These are phyloP conservation scores for Epichloe aotearoae DNA, from an alignment of 2,329 filamentous ascomycete species.

Conservation along the genomic window DNA sequence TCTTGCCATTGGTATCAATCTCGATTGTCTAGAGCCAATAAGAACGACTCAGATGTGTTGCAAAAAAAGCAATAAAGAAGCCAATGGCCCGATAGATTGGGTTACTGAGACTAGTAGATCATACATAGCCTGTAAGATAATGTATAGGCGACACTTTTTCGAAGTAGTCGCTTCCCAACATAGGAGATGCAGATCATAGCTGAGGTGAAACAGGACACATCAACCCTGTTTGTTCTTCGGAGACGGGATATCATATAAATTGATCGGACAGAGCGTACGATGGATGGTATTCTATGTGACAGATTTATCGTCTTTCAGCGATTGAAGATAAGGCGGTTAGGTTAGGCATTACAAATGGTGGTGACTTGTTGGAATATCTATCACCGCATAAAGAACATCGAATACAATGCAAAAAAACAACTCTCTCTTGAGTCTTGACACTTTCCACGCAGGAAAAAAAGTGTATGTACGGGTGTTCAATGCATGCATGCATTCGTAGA, in stretches of 20 bases:
- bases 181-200: not conserved
- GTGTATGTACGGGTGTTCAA: accelerated
- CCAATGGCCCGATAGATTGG: not conserved
- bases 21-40: not conserved
- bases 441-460: not conserved
- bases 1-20: not conserved
- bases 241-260: not conserved
- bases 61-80: not conserved
- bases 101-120: not conserved
- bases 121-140: not conserved
- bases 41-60: not conserved
- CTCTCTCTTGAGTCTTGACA: too few relatives aligned
- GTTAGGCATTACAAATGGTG: not conserved
- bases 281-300: too few relatives aligned
- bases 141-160: not conserved
- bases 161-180: not conserved
- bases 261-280: not conserved
- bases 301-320: not conserved
- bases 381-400: too few relatives aligned
- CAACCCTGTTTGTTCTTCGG: not conserved
- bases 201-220: not conserved
- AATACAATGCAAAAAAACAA: not conserved
- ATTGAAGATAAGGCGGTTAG: not conserved
- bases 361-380: too few relatives aligned
- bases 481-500: too few relatives aligned